Evolutionary conservation across 768 basidiomycete genomes (phyloP).

Genomic region (Tylopilus rubrobrunneus): DNA sequence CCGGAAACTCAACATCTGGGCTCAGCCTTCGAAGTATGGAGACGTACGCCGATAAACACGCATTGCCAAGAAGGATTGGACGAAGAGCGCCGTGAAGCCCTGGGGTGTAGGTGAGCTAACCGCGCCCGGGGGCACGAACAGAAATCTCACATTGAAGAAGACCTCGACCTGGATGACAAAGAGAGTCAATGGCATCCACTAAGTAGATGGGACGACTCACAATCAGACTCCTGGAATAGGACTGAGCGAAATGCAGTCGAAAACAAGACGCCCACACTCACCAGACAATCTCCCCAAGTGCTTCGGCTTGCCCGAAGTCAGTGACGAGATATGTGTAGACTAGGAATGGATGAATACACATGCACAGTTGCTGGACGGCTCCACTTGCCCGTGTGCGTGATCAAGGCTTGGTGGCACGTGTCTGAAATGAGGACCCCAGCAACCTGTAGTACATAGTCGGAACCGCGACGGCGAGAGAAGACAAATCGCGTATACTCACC

Average conservation of each 20-base stretch:
- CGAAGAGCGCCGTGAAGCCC: conserved; percentile 50
- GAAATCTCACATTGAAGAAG: conserved; percentile 43
- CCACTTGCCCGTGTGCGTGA: conserved; percentile 48
- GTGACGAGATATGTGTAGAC: conserved; percentile 49
- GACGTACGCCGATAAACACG: conserved; percentile 49
- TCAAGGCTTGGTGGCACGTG: conserved; percentile 53
- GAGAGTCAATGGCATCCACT: background rate
- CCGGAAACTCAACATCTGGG: conserved; percentile 8
- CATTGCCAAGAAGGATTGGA: conserved; percentile 54
- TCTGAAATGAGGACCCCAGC: conserved; percentile 50
- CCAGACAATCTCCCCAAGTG: conserved; percentile 42
- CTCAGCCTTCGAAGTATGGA: background rate
- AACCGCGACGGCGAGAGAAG: background rate
- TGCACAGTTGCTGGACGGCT: background rate
- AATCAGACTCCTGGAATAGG: conserved; percentile 22
- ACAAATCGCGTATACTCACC: conserved; percentile 30
- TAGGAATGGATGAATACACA: conserved; percentile 15
- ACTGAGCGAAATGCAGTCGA: background rate
- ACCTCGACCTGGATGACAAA: conserved; percentile 42
- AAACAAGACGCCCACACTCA: conserved; percentile 25
- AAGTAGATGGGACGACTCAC: conserved; percentile 8
- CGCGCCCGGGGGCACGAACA: background rate
- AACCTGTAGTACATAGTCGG: conserved; percentile 36
- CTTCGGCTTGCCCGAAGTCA: conserved; percentile 31
- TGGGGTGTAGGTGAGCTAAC: conserved; percentile 5